Conservation (phyloP, 352 stramenopile species). For the Aphanomyces invadans region DNA sequence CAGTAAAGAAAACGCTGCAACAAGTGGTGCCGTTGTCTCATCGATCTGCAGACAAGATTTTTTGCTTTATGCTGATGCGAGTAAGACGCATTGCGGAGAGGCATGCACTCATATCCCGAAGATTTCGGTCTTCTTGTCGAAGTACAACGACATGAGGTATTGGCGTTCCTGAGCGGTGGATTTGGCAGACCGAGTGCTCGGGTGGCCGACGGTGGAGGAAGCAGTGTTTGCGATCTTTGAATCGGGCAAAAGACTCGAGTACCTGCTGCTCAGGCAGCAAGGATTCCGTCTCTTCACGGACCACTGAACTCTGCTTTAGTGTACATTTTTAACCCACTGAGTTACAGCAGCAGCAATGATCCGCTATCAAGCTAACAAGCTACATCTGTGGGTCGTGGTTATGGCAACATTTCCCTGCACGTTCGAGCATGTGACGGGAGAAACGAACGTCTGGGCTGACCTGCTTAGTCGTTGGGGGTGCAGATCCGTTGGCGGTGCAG, state of each 20-base stretch:
- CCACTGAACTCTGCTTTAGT: constrained; percentile 26
- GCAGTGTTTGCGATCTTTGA: constrained; percentile 26
- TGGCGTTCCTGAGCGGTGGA: constrained; percentile 15
- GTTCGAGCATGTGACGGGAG: constrained; percentile 19
- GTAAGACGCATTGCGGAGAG: constrained; percentile 12
- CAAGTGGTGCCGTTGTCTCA: constrained; percentile 28
- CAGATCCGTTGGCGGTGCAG: neutral
- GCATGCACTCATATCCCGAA: constrained; percentile 13
- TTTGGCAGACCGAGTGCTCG: constrained; percentile 1
- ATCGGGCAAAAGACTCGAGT: constrained; percentile 16
- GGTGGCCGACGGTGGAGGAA: constrained; percentile 23
- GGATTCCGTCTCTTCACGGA: constrained; percentile 24
- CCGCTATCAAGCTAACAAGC: constrained; percentile 21
- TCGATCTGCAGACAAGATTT: neutral
- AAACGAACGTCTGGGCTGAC: constrained; percentile 23
- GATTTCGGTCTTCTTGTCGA: constrained; percentile 2
- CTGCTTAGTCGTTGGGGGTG: constrained; percentile 8
- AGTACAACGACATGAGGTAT: constrained; percentile 5
- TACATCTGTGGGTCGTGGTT: constrained; percentile 13
- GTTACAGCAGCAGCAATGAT: constrained; percentile 10
- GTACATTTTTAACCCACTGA: constrained; percentile 29
- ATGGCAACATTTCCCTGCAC: constrained; percentile 20
- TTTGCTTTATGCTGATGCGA: constrained; percentile 22
- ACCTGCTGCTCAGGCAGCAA: constrained; percentile 1
- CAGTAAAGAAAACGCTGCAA: constrained; percentile 16